Evolutionary conservation across 805 yeast species (phyloP).

Genomic region (Barnettozyma pratensis): DNA sequence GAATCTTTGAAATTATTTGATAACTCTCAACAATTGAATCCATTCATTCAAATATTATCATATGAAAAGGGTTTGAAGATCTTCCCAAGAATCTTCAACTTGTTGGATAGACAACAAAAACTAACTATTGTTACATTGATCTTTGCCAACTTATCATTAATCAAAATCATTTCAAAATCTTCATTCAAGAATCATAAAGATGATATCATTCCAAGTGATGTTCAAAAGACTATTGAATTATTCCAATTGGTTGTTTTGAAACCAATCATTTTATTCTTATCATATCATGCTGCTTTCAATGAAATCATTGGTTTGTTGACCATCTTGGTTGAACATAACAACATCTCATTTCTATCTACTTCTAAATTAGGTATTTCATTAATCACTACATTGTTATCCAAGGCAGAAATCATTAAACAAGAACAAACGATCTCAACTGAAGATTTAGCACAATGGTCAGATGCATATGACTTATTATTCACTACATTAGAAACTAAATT

Average conservation of each 20-base stretch:
- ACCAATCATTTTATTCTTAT: conserved; percentile 74
- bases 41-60: conserved; percentile 77
- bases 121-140: conserved; percentile 71
- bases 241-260: conserved; percentile 81
- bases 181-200: conserved; percentile 63
- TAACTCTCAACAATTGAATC: conserved; percentile 44
- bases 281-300: conserved; percentile 68
- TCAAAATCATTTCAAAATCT: conserved; percentile 73
- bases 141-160: conserved; percentile 72
- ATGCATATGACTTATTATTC: conserved; percentile 77
- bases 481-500: conserved; percentile 74
- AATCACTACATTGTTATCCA: conserved; percentile 82
- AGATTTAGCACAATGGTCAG: conserved; percentile 57
- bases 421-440: conserved; percentile 51
- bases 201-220: conserved; percentile 47
- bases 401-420: conserved; percentile 89
- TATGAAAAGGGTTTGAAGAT: conserved; percentile 86
- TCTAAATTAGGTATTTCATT: conserved; percentile 82
- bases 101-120: conserved; percentile 70
- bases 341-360: conserved; percentile 47
- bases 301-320: conserved; percentile 76
- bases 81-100: conserved; percentile 83
- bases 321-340: conserved; percentile 63
- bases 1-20: conserved; percentile 71
- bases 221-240: conserved; percentile 60